phyloP scores from a whole-genome alignment of 129 eudicot species.

The Chrysanthemum seticuspe region DNA sequence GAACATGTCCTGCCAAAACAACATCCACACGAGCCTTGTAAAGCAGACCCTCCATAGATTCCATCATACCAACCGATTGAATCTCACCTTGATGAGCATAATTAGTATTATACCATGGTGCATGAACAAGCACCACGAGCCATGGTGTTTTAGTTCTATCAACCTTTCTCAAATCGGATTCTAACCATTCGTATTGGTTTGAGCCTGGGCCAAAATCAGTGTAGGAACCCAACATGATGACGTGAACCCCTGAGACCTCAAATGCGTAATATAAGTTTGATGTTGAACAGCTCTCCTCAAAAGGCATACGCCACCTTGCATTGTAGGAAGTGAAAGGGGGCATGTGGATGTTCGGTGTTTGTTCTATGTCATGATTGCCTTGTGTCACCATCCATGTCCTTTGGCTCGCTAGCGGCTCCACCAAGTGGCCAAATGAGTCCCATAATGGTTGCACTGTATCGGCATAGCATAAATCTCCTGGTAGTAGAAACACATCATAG shows the following conservation, averaged over 20 bases:
- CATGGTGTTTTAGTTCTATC: slow-evolving; percentile 69
- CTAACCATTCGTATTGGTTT: slow-evolving; percentile 64
- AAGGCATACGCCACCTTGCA: slow-evolving; percentile 92
- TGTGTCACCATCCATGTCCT: slow-evolving; percentile 95
- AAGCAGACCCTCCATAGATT: slow-evolving; percentile 64
- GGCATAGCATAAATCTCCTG: slow-evolving; percentile 82
- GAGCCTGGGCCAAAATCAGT: slow-evolving; percentile 57
- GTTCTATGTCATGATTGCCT: slow-evolving; percentile 82
- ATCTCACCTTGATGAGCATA: slow-evolving; percentile 67
- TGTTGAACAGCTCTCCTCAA: slow-evolving; percentile 55
- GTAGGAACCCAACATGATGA: slow-evolving; percentile 79
- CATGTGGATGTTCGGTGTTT: slow-evolving; percentile 28
- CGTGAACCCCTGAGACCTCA: slow-evolving; percentile 62
- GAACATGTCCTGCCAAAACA: slow-evolving; percentile 81
- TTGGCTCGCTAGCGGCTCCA: slow-evolving; percentile 67
- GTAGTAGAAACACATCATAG: slow-evolving; percentile 64
- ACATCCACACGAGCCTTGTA: slow-evolving; percentile 55
- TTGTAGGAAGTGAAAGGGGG: slow-evolving; percentile 59
- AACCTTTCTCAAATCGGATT: slow-evolving; percentile 47
- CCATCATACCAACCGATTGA: slow-evolving; percentile 51
- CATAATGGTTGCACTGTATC: slow-evolving; percentile 48
- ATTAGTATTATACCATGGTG: slow-evolving; percentile 81
- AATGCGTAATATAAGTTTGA: slow-evolving; percentile 74
- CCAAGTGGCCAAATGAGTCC: slow-evolving; percentile 75
- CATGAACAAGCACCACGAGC: slow-evolving; percentile 62